Percentiles rank a stretch among this genome's conserved stretches.
Conservation (phyloP, 306 rosid species). For the Alnus rubra region DNA sequence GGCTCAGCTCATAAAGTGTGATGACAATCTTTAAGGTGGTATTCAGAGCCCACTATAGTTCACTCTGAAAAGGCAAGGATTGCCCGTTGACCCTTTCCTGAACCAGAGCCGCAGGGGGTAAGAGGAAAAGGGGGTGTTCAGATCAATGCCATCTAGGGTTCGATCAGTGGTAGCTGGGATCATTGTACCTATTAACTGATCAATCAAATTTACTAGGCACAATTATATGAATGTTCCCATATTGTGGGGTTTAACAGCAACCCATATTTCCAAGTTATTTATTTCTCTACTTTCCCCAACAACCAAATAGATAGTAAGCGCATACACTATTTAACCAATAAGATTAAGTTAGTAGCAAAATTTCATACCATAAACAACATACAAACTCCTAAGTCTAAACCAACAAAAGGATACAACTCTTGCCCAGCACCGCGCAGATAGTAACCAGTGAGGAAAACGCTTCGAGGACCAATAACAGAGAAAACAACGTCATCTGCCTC, state of each 20-base stretch:
- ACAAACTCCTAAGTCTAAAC: background rate
- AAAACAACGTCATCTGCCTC: conserved; percentile 75
- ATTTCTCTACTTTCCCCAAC: background rate
- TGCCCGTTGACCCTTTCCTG: too few relatives aligned
- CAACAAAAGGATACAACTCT: conserved; percentile 68
- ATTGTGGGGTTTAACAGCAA: background rate
- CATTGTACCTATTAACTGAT: background rate
- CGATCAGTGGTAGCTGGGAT: too few relatives aligned
- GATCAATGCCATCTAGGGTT: too few relatives aligned
- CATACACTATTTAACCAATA: background rate
- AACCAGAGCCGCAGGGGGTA: too few relatives aligned
- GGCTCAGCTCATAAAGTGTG: too few relatives aligned
- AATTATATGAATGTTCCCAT: background rate
- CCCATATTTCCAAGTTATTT: background rate
- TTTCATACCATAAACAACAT: background rate
- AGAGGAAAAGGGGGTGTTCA: too few relatives aligned
- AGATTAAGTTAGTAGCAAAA: background rate
- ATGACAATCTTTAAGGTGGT: too few relatives aligned
- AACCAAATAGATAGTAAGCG: conserved; percentile 3
- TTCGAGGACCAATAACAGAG: conserved; percentile 85
- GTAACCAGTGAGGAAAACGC: conserved; percentile 81
- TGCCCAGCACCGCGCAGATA: conserved; percentile 40
- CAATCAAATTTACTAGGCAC: background rate
- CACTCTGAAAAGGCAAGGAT: too few relatives aligned
- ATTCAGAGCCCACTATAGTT: too few relatives aligned